phyloP scores from a whole-genome alignment of 768 basidiomycete genomes.

The Lenzites betulinus region DNA sequence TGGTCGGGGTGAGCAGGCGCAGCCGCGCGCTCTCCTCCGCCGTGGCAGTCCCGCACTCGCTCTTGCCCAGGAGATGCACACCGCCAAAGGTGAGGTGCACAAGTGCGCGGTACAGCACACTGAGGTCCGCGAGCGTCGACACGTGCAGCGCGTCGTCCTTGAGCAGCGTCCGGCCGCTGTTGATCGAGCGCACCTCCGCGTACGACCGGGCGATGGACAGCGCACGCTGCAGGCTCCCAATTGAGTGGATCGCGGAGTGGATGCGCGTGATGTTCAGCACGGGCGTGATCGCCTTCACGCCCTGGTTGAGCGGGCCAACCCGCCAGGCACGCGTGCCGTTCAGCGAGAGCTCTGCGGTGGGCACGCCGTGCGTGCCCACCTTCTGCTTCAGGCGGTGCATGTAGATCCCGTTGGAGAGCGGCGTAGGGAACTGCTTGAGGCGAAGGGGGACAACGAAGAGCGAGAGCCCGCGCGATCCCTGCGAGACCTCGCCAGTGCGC shows the following conservation, averaged over 20 bases:
- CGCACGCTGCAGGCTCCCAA: conserved; percentile 58
- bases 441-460: conserved; percentile 72
- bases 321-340: conserved; percentile 60
- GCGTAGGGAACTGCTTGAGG: conserved; percentile 41
- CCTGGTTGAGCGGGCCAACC: conserved; percentile 55
- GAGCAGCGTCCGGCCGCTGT: conserved; percentile 50
- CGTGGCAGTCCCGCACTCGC: conserved; percentile 55
- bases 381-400: conserved; percentile 77
- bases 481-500: conserved; percentile 55
- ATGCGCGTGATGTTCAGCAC: conserved; percentile 77
- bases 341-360: conserved; percentile 72
- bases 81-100: conserved; percentile 62
- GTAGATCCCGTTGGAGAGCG: conserved; percentile 64
- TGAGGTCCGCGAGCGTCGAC: conserved; percentile 59
- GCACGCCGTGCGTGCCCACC: conserved; percentile 71
- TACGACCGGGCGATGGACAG: conserved; percentile 67
- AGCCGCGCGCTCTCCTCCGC: conserved; percentile 52
- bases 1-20: conserved; percentile 64
- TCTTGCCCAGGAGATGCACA: conserved; percentile 56
- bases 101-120: conserved; percentile 63
- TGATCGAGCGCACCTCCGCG: conserved; percentile 57
- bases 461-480: conserved; percentile 65
- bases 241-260: conserved; percentile 56
- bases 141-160: conserved; percentile 61
- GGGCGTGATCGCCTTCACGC: conserved; percentile 66